Base-by-base conservation (phyloP, 116 monocot genomes). In the Dioscorea cayenensis region DNA sequence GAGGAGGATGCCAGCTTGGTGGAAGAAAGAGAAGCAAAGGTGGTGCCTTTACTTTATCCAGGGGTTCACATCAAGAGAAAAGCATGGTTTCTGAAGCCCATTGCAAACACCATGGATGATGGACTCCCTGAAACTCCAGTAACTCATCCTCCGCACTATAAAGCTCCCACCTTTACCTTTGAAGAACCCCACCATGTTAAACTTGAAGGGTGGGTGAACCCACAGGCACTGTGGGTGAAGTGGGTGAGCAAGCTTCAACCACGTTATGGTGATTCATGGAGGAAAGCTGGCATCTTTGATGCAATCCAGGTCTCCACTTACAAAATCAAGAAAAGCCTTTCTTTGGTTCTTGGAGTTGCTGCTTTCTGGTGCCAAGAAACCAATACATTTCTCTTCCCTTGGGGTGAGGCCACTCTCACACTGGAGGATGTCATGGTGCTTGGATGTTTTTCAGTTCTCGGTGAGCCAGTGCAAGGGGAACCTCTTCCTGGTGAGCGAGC, bases 331-430 rank as follows among this genome's bases (percentile, higher is more conserved):
- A 65, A 73, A n/a, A 51, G 76, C 60, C 58, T 66, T 19, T 32
- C 51, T 36, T 8, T 52, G 7, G 55, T 87, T 19, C 60, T 69
- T 0, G 75, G 60, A n/a, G 23, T 78, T 10, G 23, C 74, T 6
- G 67, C 63, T 12, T 78, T 65, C 55, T 87, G 87, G 87, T 78
- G 73, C 49, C 60, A 68, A 1, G 87, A 84, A 17, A 84, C 87
- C 52, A 81, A 79, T 66, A 81, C 87, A 7, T 87, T 87, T 25
- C 60, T 78, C 43, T 84, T 84, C 60, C 84, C 87, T 2, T 87
- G 81, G 84, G 77, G 78, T 6, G 87, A 87, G 67, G 84, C 63
- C 28, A 87, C 87, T 19, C 12, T 84, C 50, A 80, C 87, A 1
- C 72, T 84, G 27, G 84, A 87, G 63, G 87, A 87, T 63, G 71